Percentiles rank a stretch among this genome's conserved stretches.
Conservation (phyloP, 257 asterid species). For the Nicotiana paniculata region DNA sequence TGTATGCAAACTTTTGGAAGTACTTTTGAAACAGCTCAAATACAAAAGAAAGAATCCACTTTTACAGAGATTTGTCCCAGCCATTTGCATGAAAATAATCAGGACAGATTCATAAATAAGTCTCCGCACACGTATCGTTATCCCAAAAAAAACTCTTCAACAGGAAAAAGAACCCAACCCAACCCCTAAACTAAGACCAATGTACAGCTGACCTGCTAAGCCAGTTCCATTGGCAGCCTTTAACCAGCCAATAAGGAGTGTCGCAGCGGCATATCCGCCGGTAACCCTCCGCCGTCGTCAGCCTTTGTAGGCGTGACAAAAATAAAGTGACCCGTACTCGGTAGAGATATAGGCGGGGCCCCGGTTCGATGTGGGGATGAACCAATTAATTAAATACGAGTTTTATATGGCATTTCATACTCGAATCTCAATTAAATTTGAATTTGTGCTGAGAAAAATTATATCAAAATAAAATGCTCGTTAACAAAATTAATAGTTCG, state of each 20-base stretch:
- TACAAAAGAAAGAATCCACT: background rate
- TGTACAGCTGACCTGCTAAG: background rate
- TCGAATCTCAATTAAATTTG: no score
- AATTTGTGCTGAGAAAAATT: no score
- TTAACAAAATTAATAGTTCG: no score
- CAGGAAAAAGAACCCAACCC: no score
- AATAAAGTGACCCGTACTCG: background rate
- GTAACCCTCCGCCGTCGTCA: constrained; percentile 16
- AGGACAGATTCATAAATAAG: background rate
- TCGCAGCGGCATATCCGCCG: constrained; percentile 31
- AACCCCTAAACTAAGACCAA: background rate
- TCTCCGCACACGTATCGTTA: background rate
- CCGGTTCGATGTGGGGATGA: no score
- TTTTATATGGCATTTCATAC: no score
- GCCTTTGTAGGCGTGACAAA: background rate
- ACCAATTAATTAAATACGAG: no score
- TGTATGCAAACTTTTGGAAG: background rate
- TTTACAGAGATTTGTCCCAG: background rate
- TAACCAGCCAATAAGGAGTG: background rate
- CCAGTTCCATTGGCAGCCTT: background rate
- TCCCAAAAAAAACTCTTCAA: no score
- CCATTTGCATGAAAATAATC: background rate
- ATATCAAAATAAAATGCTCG: no score
- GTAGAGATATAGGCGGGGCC: no score
- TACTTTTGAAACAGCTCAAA: background rate